Base-by-base conservation (phyloP, 1,284 basidiomycete species). In the Pulveroboletus sp. region DNA sequence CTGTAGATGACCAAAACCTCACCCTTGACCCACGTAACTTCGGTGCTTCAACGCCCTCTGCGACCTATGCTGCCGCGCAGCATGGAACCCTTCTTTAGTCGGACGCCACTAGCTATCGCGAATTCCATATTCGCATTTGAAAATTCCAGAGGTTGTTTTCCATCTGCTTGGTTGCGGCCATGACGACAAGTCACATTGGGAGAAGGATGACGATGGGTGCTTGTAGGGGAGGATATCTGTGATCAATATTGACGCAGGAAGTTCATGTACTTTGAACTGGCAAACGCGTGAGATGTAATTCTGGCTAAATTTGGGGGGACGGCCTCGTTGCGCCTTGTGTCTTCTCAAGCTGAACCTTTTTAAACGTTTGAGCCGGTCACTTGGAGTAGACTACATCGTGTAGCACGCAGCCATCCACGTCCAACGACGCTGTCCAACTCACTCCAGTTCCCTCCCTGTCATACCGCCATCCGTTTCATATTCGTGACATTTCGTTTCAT, bases 11-110 rank as follows among this genome's bases (percentile, higher is more conserved):
- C 49, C 16, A 52, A 43, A 44, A 56, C 26, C 57, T 50, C 56
- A 67, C 66, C 66, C 66, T 69, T 62, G 63, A 66, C 69, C 66
- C 70, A 69, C 63, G 59, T 48, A 64, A 54, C 51, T 52, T 54
- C 17, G 59, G 53, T 57, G 62, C 63, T 48, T 26, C 56, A 57
- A 45, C 50, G 46, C 41, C 50, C 36, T 58, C 52, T 42, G 56
- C 56, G 50, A 59, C 35, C n/a, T 50, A 53, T 44, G 48, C 59
- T 56, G 52, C 56, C 35, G 35, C 56, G 69, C 69, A 68, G 67
- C 53, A 59, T 65, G 40, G 67, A 70, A 68, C 42, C 36, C 46
- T 54, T 53, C 35, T 35, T 59, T 56, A 68, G 64, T 59, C 64
- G 50, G 32, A 59, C 68, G 65, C 69, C 68, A 68, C 68, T 5